Conservation (phyloP, 1,139 yeast genomes). For the Suhomyces yuchorum region DNA sequence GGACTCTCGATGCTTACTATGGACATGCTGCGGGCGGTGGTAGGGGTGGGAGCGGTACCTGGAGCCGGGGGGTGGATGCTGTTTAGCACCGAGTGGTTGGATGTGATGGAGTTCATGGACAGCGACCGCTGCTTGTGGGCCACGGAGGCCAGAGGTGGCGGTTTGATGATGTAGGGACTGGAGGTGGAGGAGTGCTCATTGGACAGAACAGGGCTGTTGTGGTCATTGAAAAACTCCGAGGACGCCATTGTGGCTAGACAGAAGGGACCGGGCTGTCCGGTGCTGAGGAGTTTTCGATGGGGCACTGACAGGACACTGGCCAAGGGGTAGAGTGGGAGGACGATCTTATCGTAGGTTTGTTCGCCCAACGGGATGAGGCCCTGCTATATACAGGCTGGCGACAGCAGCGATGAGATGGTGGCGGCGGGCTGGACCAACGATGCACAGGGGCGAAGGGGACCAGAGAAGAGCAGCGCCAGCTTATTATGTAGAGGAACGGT, state of each 20-base stretch:
- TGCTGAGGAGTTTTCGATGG: not conserved
- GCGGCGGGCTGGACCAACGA: not conserved
- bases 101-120: conserved; percentile 34
- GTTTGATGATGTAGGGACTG: conserved; percentile 28
- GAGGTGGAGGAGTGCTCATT: conserved; percentile 23
- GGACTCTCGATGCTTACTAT: conserved; percentile 45
- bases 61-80: conserved; percentile 2
- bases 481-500: not conserved
- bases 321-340: not conserved
- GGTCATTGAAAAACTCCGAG: conserved; percentile 23
- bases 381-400: not conserved
- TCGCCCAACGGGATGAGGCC: not conserved
- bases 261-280: conserved; percentile 5
- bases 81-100: conserved; percentile 12
- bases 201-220: conserved; percentile 21
- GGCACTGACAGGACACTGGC: not conserved
- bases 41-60: conserved; percentile 18
- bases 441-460: not conserved
- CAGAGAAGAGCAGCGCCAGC: not conserved
- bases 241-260: conserved; percentile 14
- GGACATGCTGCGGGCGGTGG: conserved; percentile 36
- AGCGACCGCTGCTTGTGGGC: conserved; percentile 35
- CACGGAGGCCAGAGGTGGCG: conserved; percentile 14
- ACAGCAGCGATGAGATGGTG: not conserved
- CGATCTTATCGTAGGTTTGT: conserved; percentile 2